Evolutionary conservation across 805 yeast species (phyloP).

Genomic region (Tetrapisispora namnaoensis): DNA sequence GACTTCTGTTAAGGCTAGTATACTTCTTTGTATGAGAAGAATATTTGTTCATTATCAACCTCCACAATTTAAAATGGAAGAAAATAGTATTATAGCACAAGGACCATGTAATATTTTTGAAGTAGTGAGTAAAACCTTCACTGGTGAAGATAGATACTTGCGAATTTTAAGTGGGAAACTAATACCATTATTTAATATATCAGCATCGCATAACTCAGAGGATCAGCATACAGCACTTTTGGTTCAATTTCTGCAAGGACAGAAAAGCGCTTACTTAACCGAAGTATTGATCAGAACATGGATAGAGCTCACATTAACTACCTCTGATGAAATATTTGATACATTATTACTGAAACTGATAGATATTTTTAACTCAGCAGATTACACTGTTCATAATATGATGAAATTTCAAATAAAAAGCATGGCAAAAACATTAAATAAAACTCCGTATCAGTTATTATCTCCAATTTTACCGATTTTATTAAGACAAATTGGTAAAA

Average conservation of each 20-base stretch:
- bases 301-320: constrained; percentile 52
- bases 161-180: constrained; percentile 44
- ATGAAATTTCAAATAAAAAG: constrained; percentile 55
- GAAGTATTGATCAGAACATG: constrained; percentile 55
- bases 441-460: constrained; percentile 70
- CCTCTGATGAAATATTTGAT: constrained; percentile 60
- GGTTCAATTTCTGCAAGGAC: constrained; percentile 34
- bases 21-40: constrained; percentile 38
- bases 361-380: constrained; percentile 53
- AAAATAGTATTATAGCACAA: background rate
- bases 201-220: constrained; percentile 32
- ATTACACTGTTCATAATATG: constrained; percentile 51
- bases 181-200: constrained; percentile 40
- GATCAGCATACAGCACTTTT: constrained; percentile 39
- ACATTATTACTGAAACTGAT: constrained; percentile 55
- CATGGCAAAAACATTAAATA: constrained; percentile 44
- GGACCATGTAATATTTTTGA: constrained; percentile 23
- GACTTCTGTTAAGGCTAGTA: constrained; percentile 32
- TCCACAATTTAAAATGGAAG: constrained; percentile 27
- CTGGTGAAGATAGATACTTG: constrained; percentile 42
- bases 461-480: constrained; percentile 72
- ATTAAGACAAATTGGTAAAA: constrained; percentile 52
- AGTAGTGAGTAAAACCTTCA: constrained; percentile 34
- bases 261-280: constrained; percentile 34
- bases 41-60: constrained; percentile 46